These are phyloP conservation scores for Penicillium sp. DNA, from an alignment of 2,329 filamentous ascomycete genomes.

Conservation along the genomic window DNA sequence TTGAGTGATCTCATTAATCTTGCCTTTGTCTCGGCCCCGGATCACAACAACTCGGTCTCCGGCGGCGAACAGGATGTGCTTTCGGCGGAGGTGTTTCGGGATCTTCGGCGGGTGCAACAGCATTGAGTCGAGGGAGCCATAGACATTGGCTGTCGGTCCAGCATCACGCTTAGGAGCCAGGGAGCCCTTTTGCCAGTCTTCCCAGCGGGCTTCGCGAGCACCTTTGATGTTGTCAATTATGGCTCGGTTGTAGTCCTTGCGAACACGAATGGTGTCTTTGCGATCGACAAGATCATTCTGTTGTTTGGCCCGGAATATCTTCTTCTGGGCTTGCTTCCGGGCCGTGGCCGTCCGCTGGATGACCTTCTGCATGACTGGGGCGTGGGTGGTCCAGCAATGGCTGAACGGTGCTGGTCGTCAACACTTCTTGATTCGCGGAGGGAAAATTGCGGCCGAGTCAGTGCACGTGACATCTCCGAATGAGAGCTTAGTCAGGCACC, in stretches of 20 bases:
- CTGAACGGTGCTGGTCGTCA: constrained; percentile 20
- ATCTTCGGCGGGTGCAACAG: constrained; percentile 37
- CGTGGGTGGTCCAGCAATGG: constrained; percentile 29
- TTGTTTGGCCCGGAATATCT: constrained; percentile 41
- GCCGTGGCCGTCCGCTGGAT: constrained; percentile 61
- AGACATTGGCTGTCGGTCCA: constrained; percentile 52
- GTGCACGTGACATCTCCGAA: constrained; percentile 15
- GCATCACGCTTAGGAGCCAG: constrained; percentile 71
- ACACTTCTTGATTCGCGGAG: constrained; percentile 14
- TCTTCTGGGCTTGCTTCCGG: constrained; percentile 54
- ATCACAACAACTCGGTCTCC: constrained; percentile 79
- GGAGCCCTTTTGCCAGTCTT: constrained; percentile 74
- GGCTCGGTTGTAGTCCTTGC: constrained; percentile 30
- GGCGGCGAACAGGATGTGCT: constrained; percentile 55
- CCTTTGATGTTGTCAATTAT: constrained; percentile 38
- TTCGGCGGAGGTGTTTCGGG: constrained; percentile 35
- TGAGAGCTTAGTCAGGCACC: background rate
- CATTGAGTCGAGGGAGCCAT: constrained; percentile 51
- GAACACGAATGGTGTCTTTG: constrained; percentile 26
- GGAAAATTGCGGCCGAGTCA: constrained; percentile 25
- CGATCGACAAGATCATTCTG: constrained; percentile 38
- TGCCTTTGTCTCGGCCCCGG: constrained; percentile 71
- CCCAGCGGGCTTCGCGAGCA: constrained; percentile 55
- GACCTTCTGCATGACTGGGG: constrained; percentile 61
- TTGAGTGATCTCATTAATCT: constrained; percentile 65